A percentile compares a stretch with the other conserved stretches of the same genome.
Conservation (phyloP, 1,139 yeast species). For the Lodderomyces orthopsilosis region DNA sequence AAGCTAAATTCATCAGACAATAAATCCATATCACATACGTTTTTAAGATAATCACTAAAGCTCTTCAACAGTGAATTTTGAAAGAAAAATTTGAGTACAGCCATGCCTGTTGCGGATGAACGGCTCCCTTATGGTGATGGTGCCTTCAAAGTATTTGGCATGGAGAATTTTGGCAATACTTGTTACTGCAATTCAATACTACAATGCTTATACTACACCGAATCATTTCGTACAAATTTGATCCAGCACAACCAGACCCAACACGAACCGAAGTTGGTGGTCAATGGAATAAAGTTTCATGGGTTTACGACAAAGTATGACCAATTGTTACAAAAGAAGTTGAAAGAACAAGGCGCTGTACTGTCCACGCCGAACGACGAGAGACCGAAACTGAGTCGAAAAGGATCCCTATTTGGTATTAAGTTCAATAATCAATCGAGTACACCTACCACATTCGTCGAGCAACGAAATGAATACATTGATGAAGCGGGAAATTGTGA, state of each 20-base stretch:
- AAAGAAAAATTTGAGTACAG: not conserved
- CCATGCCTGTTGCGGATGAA: slow-evolving; percentile 3
- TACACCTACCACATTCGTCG: slow-evolving; percentile 14
- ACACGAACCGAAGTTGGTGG: slow-evolving; percentile 38
- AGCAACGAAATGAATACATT: slow-evolving; percentile 24
- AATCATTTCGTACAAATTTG: slow-evolving; percentile 62
- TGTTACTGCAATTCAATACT: slow-evolving; percentile 92
- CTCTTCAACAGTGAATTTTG: not conserved
- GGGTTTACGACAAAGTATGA: slow-evolving; percentile 47
- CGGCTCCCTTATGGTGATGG: slow-evolving; percentile 52
- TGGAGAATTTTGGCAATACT: slow-evolving; percentile 94
- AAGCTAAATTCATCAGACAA: not conserved
- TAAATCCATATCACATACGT: not conserved
- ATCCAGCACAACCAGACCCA: slow-evolving; percentile 29
- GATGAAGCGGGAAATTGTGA: slow-evolving; percentile 34
- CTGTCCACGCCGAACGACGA: slow-evolving; percentile 17
- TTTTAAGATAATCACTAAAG: no score
- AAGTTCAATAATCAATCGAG: slow-evolving; percentile 28
- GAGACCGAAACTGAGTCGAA: slow-evolving; percentile 30
- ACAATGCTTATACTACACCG: slow-evolving; percentile 80
- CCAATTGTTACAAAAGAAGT: slow-evolving; percentile 35
- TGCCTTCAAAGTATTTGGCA: slow-evolving; percentile 74
- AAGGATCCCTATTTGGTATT: slow-evolving; percentile 42
- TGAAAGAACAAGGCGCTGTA: slow-evolving; percentile 32
- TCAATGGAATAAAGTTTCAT: slow-evolving; percentile 46